Base-by-base conservation (phyloP, 768 basidiomycete species). In the Strobilomyces echinocephalus region DNA sequence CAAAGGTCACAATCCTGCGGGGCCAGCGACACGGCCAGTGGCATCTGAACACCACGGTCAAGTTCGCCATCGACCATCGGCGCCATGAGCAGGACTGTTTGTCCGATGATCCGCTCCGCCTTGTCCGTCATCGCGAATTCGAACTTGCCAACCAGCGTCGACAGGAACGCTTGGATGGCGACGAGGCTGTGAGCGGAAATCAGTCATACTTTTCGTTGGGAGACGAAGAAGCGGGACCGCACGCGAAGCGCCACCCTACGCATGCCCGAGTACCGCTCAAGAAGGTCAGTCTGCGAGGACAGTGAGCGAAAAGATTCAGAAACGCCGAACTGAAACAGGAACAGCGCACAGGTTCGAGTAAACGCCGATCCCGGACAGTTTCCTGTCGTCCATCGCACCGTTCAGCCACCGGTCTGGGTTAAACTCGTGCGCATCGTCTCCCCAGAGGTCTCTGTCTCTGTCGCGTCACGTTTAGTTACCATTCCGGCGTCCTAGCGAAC, bases 221-320 rank as follows among this genome's bases (percentile, higher is more conserved):
- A 38, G 8, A 38, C 38, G n/a, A 38, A 18, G n/a, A 10, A 24
- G 24, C 24, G 24, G 38, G n/a, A 18, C 11, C 60, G 41, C 30
- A 68, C 67, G 63, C 65, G 43, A 69, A 60, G 6, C 59, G 67
- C 63, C 66, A 68, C 16, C 64, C 67, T 14, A 69, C 36, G 47
- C 61, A 67, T 1, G 57, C 36, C 11, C 52, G 54, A 10, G 24
- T 28, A 7, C 63, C 61, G 26, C 63, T 41, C 2, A 44, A 9
- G 41, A 63, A 65, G 14, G 61, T 60, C 55, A 63, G 18, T 28
- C 65, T 61, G n/a, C 40, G 1, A 11, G 30, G 18, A 28, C 7
- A 16, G 14, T n/a, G 15, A 16, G 18, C 15, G 24, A 24, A 24
- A 8, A 14, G 9, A 4, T 12, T n/a, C 31, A 34, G 15, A 9